Conservation (phyloP, 768 basidiomycete species). For the Rossbeevera mucosa region DNA sequence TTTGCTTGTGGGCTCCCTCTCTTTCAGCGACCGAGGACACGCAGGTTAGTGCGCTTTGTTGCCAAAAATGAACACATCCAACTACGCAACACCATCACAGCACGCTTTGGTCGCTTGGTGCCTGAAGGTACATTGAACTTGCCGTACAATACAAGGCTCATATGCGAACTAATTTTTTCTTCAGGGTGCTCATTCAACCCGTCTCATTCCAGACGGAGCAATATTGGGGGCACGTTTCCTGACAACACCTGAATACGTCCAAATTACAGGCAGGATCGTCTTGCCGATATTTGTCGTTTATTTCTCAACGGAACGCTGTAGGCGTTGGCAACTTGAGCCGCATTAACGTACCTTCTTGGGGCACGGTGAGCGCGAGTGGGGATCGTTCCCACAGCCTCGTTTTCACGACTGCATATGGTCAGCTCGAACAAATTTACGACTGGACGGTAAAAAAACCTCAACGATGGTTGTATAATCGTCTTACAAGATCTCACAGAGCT, state of each 20-base stretch:
- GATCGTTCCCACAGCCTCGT: conserved; percentile 66
- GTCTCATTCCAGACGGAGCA: conserved; percentile 68
- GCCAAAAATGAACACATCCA: conserved; percentile 6
- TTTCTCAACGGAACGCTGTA: conserved; percentile 32
- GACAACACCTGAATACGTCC: conserved; percentile 70
- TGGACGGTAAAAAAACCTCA: conserved; percentile 53
- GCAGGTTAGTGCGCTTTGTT: conserved; percentile 41
- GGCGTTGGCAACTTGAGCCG: conserved; percentile 62
- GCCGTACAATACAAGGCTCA: background rate
- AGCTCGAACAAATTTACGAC: conserved; percentile 55
- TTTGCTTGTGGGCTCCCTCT: conserved; percentile 50
- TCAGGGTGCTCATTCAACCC: conserved; percentile 56
- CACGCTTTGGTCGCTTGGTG: conserved; percentile 55
- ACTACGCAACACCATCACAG: conserved; percentile 24
- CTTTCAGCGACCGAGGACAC: conserved; percentile 55
- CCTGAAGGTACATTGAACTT: conserved; percentile 30
- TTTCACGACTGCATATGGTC: conserved; percentile 67
- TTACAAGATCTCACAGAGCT: conserved; percentile 42
- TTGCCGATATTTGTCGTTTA: conserved; percentile 13
- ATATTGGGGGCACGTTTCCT: conserved; percentile 66
- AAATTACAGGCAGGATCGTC: conserved; percentile 50
- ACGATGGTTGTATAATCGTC: conserved; percentile 5
- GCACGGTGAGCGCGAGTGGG: conserved; percentile 54
- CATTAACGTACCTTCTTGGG: conserved; percentile 58
- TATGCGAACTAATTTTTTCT: background rate